Base-by-base conservation (phyloP, 441 rosid species). In the Croton laevigatus region DNA sequence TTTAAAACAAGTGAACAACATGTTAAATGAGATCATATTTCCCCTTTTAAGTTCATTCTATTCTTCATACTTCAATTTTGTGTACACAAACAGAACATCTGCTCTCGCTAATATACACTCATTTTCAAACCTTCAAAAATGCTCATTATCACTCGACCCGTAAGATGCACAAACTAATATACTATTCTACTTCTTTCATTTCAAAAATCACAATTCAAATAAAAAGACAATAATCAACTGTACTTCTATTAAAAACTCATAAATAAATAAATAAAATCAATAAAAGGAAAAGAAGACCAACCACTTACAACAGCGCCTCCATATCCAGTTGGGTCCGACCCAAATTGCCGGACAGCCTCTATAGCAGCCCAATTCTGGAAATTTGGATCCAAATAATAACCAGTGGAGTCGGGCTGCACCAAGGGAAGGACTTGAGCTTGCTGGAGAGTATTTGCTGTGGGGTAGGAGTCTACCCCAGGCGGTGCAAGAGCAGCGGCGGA, bases 221-320 rank as follows among this genome's bases (percentile, higher is more conserved):
- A 44, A 70, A 49, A 17, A 42, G 19, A 66, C 36, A 11, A n/a
- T 12, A 53, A 36, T 8, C 71, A 63, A 38, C 20, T 12, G 32
- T 16, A 49, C 32, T 17, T 12, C 23, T 19, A 46, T 12, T 53
- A 40, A 42, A 52, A 19, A 65, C 3, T 13, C 60, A 55, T 2
- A 36, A 66, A 54, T 9, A 2, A 46, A n/a, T 40, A 51, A 52
- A 4, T 48, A 45, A 8, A 46, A 14, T 17, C 16, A 45, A 34
- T 38, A 49, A 5, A 32, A 10, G 23, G 12, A 14, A 37, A 11
- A 54, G 60, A 61, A 68, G 63, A 74, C 37, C 37, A 76, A 66
- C 75, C 73, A 80, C 88, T 77, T 78, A 77, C 80, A 77, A 69
- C 83, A 73, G 76, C 75, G 59, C 57, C 77, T 70, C 49, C 58